These are phyloP conservation scores for Neocallimastix lanati DNA, from an alignment of 192 early-diverging fungal genomes.

Conservation along the genomic window DNA sequence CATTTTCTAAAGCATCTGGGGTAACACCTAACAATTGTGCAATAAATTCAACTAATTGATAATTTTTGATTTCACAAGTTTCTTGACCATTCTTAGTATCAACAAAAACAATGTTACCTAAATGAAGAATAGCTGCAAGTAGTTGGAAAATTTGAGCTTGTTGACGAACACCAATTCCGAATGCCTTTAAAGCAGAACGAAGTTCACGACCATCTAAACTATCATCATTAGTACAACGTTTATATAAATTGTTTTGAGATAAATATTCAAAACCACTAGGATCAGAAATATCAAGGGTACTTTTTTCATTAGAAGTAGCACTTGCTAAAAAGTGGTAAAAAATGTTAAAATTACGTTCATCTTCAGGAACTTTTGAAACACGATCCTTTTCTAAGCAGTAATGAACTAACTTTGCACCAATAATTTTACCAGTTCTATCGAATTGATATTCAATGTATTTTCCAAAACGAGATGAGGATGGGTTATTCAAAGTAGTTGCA, in stretches of 20 bases:
- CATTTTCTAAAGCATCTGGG: conserved; percentile 44
- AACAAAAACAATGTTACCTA: conserved; percentile 73
- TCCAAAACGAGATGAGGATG: conserved; percentile 69
- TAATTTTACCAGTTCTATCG: conserved; percentile 72
- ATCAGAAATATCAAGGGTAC: neutral
- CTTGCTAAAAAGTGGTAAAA: conserved; percentile 89
- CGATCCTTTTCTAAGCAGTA: conserved; percentile 76
- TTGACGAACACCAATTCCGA: conserved; percentile 66
- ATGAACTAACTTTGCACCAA: conserved; percentile 59
- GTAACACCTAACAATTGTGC: conserved; percentile 69
- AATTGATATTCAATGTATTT: conserved; percentile 80
- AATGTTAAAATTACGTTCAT: conserved; percentile 78
- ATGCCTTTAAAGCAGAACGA: conserved; percentile 58
- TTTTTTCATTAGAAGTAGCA: conserved; percentile 52
- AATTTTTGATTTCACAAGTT: conserved; percentile 57
- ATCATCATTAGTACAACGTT: neutral
- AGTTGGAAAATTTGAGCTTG: conserved; percentile 70
- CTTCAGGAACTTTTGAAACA: conserved; percentile 17
- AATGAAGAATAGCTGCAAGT: conserved; percentile 64
- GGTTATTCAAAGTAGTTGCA: conserved; percentile 52
- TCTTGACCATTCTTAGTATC: conserved; percentile 53
- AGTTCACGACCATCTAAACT: conserved; percentile 21
- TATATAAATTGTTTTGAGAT: neutral
- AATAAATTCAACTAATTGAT: conserved; percentile 50
- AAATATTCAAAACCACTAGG: neutral